Conservation (phyloP, 1,284 basidiomycete species). For the Pseudozyma thailandica region DNA sequence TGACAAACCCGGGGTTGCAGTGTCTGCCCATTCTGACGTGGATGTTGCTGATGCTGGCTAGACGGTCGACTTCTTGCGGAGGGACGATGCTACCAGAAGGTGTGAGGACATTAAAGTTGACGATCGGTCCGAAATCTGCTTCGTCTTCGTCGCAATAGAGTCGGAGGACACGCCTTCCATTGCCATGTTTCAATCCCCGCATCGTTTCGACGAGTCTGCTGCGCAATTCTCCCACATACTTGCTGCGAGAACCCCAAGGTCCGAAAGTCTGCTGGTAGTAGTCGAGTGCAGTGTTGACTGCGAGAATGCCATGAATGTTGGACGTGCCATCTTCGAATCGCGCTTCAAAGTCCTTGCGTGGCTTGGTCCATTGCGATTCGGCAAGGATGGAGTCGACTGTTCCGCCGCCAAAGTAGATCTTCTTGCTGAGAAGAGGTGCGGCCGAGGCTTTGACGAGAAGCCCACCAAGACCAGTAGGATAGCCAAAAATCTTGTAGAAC, state of each 20-base stretch:
- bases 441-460: conserved; percentile 43
- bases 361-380: conserved; percentile 35
- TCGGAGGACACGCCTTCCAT: conserved; percentile 27
- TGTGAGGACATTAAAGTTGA: conserved; percentile 49
- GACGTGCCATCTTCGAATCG: conserved; percentile 54
- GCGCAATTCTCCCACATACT: conserved; percentile 27
- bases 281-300: conserved; percentile 38
- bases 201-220: conserved; percentile 19
- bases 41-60: conserved; percentile 54
- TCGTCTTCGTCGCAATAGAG: conserved; percentile 8
- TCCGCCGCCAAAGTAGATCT: conserved; percentile 53
- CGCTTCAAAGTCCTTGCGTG: conserved; percentile 29
- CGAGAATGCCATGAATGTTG: conserved; percentile 54
- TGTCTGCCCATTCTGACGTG: conserved; percentile 56
- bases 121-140: conserved; percentile 47
- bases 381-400: conserved; percentile 47
- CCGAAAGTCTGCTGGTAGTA: conserved; percentile 31
- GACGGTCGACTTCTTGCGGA: conserved; percentile 49
- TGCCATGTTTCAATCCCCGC: conserved; percentile 29
- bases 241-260: conserved; percentile 14
- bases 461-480: conserved; percentile 54
- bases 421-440: conserved; percentile 24
- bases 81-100: conserved; percentile 28
- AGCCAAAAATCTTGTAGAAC: conserved; percentile 59
- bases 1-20: conserved; percentile 57